Evolutionary conservation across 2,329 filamentous ascomycete species (phyloP).

Genomic region (Rugonectria rugulosa): DNA sequence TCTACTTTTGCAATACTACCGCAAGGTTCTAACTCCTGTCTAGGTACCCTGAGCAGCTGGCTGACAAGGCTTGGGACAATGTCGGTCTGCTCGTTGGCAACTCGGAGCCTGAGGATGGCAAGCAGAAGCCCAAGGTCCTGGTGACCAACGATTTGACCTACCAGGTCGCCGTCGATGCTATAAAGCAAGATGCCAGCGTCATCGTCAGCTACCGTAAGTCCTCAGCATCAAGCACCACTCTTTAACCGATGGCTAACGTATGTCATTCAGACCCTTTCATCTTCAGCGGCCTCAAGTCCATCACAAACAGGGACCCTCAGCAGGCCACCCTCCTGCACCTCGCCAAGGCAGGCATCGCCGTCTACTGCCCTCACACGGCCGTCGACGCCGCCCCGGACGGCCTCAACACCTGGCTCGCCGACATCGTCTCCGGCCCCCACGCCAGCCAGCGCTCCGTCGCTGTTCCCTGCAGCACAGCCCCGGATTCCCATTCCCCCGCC

Average conservation of each 20-base stretch:
- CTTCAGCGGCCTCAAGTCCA: slow-evolving; percentile 88
- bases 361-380: slow-evolving; percentile 96
- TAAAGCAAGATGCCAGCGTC: slow-evolving; percentile 76
- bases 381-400: slow-evolving; percentile 86
- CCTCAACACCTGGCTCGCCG: slow-evolving; percentile 92
- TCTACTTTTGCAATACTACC: not conserved
- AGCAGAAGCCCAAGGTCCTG: slow-evolving; percentile 52
- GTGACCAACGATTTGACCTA: slow-evolving; percentile 89
- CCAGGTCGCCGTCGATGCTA: slow-evolving; percentile 89
- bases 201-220: slow-evolving; percentile 84
- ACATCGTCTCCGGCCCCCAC: slow-evolving; percentile 72
- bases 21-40: slow-evolving; percentile 5
- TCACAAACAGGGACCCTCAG: slow-evolving; percentile 85
- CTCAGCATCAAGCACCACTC: not conserved
- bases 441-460: slow-evolving; percentile 51
- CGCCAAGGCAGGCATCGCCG: slow-evolving; percentile 85
- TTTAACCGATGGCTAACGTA: slow-evolving; percentile 6
- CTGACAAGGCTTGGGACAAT: slow-evolving; percentile 93
- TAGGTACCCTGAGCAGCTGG: slow-evolving; percentile 88
- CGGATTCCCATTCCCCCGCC: slow-evolving; percentile 53
- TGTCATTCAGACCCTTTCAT: slow-evolving; percentile 83
- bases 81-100: slow-evolving; percentile 78
- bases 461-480: slow-evolving; percentile 53
- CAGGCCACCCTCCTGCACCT: slow-evolving; percentile 85
- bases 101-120: slow-evolving; percentile 43